These are phyloP conservation scores for Termitomyces sp. DNA, from an alignment of 768 basidiomycete genomes.

Conservation along the genomic window DNA sequence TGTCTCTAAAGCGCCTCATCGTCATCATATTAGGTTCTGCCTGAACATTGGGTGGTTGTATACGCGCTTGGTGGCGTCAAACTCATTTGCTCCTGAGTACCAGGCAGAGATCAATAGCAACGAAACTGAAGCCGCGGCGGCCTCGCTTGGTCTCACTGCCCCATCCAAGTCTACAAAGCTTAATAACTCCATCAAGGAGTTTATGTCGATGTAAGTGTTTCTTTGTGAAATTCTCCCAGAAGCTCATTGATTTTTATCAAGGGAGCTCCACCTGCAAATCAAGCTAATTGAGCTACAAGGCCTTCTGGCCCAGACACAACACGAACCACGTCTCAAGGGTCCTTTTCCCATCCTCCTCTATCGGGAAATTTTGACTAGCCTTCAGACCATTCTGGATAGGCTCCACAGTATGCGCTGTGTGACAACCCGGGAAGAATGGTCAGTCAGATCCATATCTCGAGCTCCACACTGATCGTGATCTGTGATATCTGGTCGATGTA, in stretches of 20 bases:
- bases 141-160: slow-evolving; percentile 24
- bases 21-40: slow-evolving; percentile 61
- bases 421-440: slow-evolving; percentile 96
- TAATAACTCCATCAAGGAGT: slow-evolving; percentile 69
- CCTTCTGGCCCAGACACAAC: slow-evolving; percentile 82
- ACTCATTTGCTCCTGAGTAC: slow-evolving; percentile 65
- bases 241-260: slow-evolving; percentile 23
- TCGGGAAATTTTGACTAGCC: slow-evolving; percentile 72
- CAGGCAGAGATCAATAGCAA: slow-evolving; percentile 21
- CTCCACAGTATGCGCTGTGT: slow-evolving; percentile 97
- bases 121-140: slow-evolving; percentile 23
- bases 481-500: neutral
- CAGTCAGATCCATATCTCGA: slow-evolving; percentile 19
- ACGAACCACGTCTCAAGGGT: slow-evolving; percentile 94
- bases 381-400: slow-evolving; percentile 84
- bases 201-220: slow-evolving; percentile 82
- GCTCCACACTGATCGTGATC: neutral
- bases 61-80: slow-evolving; percentile 84
- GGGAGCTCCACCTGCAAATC: slow-evolving; percentile 94
- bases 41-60: slow-evolving; percentile 94
- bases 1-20: neutral
- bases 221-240: neutral
- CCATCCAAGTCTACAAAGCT: slow-evolving; percentile 40
- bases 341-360: slow-evolving; percentile 89
- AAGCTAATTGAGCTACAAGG: slow-evolving; percentile 84